Evolutionary conservation across 2,329 filamentous ascomycete genomes (phyloP), one percentile per base, ranked within the genome.

Genomic region (Colletotrichum sp.): DNA sequence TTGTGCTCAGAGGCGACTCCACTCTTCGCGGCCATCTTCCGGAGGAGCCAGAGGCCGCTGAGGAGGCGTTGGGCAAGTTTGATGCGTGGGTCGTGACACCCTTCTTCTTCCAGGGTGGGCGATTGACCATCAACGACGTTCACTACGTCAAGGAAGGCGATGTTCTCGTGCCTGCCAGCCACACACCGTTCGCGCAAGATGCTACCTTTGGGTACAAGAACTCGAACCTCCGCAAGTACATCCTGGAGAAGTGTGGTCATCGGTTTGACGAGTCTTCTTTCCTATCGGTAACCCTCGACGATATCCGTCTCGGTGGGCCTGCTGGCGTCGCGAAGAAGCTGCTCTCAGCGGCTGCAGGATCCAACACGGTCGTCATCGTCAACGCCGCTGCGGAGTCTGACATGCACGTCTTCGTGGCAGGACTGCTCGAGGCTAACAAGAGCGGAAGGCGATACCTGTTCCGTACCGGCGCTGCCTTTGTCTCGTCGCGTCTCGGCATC

Each of bases 1-100:
- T 92, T 8, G 90, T 92, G 0, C 84, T 92, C 0, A 85, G 91
- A 1, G 87, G 90, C 3, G 90, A 92, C 75, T 91, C 89, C 5
- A 92, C 90, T 0, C 80, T 92, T 1, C 84, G 90, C 2, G 90
- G 90, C 0, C 90, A 92, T 65, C 91, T 92, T 36, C 90, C 90
- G 0, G 81, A 90, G 0, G 90, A 92, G 79, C 85, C 88, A 0
- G 89, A 92, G 67, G 88, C 88, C 0, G 88, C 87, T 0, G 87
- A 90, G 72, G 81, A 84, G 1, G 87, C 89, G 2, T 84, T 91
- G 1, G 90, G 90, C 0, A 80, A 83, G 2, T 85, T 86, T 1
- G 89, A 91, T 77, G 89, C 87, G 0, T 90, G 89, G 86, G 83
- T 92, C 3, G 82, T 92, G 0, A 89, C 89, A 0, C 91, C 91